Conservation (phyloP, 2,329 filamentous ascomycete genomes). For the Alternaria infectoria region DNA sequence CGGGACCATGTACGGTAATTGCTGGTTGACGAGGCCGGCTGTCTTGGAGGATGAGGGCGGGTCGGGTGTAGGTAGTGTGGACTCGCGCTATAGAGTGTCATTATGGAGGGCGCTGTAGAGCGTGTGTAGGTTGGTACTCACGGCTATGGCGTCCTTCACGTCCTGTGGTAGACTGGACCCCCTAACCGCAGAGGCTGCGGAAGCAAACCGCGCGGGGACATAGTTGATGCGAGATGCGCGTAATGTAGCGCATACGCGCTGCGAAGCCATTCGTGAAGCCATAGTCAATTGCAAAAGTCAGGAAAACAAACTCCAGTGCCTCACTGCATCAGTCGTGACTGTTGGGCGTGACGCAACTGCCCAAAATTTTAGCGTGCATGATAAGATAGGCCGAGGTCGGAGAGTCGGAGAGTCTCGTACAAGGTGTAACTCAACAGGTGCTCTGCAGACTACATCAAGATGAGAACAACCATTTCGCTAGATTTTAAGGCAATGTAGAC, state of each 20-base stretch:
- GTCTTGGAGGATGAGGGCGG: slow-evolving; percentile 76
- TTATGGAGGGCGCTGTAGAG: neutral
- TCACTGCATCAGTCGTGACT: slow-evolving; percentile 17
- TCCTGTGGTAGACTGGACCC: slow-evolving; percentile 51
- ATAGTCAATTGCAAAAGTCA: slow-evolving; percentile 23
- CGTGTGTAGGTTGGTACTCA: slow-evolving; percentile 17
- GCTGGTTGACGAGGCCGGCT: slow-evolving; percentile 73
- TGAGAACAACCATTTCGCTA: neutral
- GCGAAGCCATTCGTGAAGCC: slow-evolving; percentile 41
- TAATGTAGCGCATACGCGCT: slow-evolving; percentile 31
- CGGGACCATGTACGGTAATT: slow-evolving; percentile 89
- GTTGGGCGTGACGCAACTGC: slow-evolving; percentile 18
- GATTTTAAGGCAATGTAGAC: neutral
- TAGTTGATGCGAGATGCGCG: slow-evolving; percentile 32
- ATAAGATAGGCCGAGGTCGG: slow-evolving; percentile 31
- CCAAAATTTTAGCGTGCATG: slow-evolving; percentile 22
- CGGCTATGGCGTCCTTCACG: slow-evolving; percentile 51
- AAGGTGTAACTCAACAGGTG: neutral
- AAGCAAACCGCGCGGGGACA: slow-evolving; percentile 45
- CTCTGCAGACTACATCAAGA: neutral
- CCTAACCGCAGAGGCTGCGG: slow-evolving; percentile 46
- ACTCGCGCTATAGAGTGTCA: slow-evolving; percentile 37
- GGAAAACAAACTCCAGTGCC: slow-evolving; percentile 3
- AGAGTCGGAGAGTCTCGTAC: neutral
- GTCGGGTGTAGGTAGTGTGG: slow-evolving; percentile 69